A percentile compares a stretch with the other conserved stretches of the same genome.
Conservation (phyloP, 768 basidiomycete genomes). For the Rhizopogon vulgaris region DNA sequence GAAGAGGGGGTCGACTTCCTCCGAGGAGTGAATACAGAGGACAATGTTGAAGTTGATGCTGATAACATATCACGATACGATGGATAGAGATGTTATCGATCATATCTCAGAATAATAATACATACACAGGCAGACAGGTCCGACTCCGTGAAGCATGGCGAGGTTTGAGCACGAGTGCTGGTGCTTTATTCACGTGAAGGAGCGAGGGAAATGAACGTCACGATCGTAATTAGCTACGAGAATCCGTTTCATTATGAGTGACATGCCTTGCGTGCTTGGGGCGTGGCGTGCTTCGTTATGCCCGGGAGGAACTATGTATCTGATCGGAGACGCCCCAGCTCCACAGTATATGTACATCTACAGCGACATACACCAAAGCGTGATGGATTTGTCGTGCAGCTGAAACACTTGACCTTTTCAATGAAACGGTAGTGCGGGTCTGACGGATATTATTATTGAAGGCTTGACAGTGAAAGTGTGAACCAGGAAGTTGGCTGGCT, state of each 20-base stretch:
- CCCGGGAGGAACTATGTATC: background rate
- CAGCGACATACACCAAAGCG: too few relatives aligned
- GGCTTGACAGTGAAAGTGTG: too few relatives aligned
- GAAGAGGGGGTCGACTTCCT: background rate
- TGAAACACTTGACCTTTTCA: too few relatives aligned
- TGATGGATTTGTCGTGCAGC: too few relatives aligned
- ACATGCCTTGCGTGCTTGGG: background rate
- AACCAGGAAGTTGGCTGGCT: too few relatives aligned
- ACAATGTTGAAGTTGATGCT: background rate
- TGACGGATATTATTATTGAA: too few relatives aligned
- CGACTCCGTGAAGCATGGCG: background rate
- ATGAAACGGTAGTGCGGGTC: too few relatives aligned
- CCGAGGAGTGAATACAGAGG: constrained; percentile 13
- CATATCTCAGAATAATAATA: background rate
- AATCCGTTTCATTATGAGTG: background rate
- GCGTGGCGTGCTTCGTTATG: background rate
- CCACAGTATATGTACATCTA: too few relatives aligned
- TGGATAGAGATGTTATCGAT: background rate
- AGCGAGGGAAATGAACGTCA: background rate
- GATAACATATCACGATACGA: background rate
- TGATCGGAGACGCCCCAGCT: background rate
- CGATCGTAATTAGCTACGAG: background rate
- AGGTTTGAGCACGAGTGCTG: too few relatives aligned
- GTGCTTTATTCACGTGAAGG: background rate
- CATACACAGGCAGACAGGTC: background rate